These are phyloP conservation scores for Cnidoscolus chayamansa DNA, from an alignment of 441 rosid species.

Conservation along the genomic window DNA sequence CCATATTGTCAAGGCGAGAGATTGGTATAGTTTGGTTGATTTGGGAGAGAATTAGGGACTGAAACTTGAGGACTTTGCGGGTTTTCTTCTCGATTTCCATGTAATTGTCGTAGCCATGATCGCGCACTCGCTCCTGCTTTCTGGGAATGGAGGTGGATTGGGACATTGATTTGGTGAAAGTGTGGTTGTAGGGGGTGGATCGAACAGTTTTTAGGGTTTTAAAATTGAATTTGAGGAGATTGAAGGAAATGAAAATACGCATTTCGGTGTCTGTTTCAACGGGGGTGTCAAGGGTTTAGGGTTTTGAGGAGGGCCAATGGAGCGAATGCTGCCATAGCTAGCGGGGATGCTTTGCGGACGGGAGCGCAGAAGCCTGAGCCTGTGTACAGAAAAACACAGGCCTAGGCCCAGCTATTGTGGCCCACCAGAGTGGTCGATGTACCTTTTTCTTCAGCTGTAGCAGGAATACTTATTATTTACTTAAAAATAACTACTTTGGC, in stretches of 20 bases:
- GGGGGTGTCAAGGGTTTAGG: conserved; percentile 22
- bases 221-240: conserved; percentile 32
- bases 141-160: conserved; percentile 79
- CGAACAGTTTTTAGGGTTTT: conserved; percentile 12
- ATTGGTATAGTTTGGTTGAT: conserved; percentile 55
- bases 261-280: conserved; percentile 24
- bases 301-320: conserved; percentile 15
- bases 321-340: neutral
- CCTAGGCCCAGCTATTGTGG: neutral
- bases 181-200: conserved; percentile 19
- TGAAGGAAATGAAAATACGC: conserved; percentile 34
- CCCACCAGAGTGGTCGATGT: no score
- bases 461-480: no score
- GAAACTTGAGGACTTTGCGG: conserved; percentile 72
- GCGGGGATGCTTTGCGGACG: neutral
- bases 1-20: conserved; percentile 64
- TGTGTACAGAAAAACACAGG: neutral
- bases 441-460: no score
- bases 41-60: conserved; percentile 63
- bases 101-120: conserved; percentile 90
- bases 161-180: conserved; percentile 40
- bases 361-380: neutral
- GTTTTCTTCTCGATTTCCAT: conserved; percentile 89
- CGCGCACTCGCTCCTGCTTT: conserved; percentile 73
- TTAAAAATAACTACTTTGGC: no score